A percentile compares a stretch with the other conserved stretches of the same genome.
phyloP scores from a whole-genome alignment of 768 basidiomycete species.

The Cyathus striatus region DNA sequence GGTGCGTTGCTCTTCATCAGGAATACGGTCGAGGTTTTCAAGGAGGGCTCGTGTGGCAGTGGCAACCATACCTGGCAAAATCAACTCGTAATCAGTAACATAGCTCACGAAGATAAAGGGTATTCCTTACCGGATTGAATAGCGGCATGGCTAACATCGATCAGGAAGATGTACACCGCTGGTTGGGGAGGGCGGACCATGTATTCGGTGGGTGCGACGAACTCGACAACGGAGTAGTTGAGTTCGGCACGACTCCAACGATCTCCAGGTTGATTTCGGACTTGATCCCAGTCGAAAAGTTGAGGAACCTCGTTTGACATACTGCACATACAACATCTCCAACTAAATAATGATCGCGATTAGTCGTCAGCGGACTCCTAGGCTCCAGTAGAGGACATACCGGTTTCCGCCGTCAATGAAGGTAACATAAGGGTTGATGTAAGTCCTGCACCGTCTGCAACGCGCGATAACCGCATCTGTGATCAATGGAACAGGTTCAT shows the following conservation, averaged over 20 bases:
- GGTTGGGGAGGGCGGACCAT: constrained; percentile 99
- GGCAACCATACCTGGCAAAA: constrained; percentile 83
- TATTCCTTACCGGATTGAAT: constrained; percentile 70
- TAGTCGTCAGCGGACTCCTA: neutral
- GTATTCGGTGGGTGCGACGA: constrained; percentile 96
- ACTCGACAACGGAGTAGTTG: constrained; percentile 93
- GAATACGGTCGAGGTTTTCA: constrained; percentile 91
- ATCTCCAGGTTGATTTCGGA: constrained; percentile 89
- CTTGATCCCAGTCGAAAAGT: constrained; percentile 97
- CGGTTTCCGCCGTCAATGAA: constrained; percentile 98
- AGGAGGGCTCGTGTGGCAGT: constrained; percentile 96
- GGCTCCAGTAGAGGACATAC: constrained; percentile 33
- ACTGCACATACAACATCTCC: constrained; percentile 99
- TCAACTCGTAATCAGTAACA: neutral
- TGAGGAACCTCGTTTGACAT: constrained; percentile 98
- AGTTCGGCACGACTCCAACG: constrained; percentile 92
- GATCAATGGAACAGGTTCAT: constrained; percentile 83
- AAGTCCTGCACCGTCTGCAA: constrained; percentile 91
- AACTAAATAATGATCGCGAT: constrained; percentile 37
- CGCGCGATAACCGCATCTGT: constrained; percentile 94
- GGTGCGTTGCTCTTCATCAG: constrained; percentile 90
- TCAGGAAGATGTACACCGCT: constrained; percentile 93
- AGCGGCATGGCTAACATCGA: constrained; percentile 92
- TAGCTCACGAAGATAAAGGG: neutral
- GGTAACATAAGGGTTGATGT: constrained; percentile 96